Percentiles rank a stretch among this genome's conserved stretches.
phyloP scores from a whole-genome alignment of 176 grass and related monocot genomes.

The Ensete glaucum region DNA sequence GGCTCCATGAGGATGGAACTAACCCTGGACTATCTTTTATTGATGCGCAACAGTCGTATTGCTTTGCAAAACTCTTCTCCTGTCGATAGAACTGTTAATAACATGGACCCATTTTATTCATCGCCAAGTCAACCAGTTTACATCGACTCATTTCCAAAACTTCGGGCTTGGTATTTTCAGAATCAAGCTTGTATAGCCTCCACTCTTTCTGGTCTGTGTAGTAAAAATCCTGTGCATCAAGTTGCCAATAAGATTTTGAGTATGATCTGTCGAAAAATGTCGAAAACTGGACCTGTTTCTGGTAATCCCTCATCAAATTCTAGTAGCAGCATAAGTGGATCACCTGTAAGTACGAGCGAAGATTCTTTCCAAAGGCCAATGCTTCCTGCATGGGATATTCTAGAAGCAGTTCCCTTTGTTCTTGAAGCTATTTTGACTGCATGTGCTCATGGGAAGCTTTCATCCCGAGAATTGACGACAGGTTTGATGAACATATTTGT shows the following conservation, averaged over 20 bases:
- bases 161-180: slow-evolving; percentile 81
- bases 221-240: slow-evolving; percentile 89
- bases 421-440: slow-evolving; percentile 94
- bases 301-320: slow-evolving; percentile 58
- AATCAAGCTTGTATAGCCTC: slow-evolving; percentile 98
- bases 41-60: slow-evolving; percentile 66
- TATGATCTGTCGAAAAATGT: slow-evolving; percentile 88
- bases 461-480: slow-evolving; percentile 87
- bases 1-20: slow-evolving; percentile 67
- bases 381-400: slow-evolving; percentile 89
- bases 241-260: slow-evolving; percentile 88
- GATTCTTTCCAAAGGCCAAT: slow-evolving; percentile 65
- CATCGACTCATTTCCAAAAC: slow-evolving; percentile 91
- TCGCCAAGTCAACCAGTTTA: slow-evolving; percentile 52
- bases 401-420: slow-evolving; percentile 97
- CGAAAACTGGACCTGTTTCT: slow-evolving; percentile 40
- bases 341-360: slow-evolving; percentile 48
- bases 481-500: slow-evolving; percentile 27
- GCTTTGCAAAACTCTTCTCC: slow-evolving; percentile 45
- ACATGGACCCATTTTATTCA: slow-evolving; percentile 28
- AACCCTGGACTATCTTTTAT: slow-evolving; percentile 77
- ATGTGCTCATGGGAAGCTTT: slow-evolving; percentile 84
- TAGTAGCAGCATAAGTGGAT: slow-evolving; percentile 63
- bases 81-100: slow-evolving; percentile 23
- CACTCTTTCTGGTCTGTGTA: slow-evolving; percentile 77